These are phyloP conservation scores for Magnusiomyces suaveolens DNA, from an alignment of 1,139 yeast species.

Conservation along the genomic window DNA sequence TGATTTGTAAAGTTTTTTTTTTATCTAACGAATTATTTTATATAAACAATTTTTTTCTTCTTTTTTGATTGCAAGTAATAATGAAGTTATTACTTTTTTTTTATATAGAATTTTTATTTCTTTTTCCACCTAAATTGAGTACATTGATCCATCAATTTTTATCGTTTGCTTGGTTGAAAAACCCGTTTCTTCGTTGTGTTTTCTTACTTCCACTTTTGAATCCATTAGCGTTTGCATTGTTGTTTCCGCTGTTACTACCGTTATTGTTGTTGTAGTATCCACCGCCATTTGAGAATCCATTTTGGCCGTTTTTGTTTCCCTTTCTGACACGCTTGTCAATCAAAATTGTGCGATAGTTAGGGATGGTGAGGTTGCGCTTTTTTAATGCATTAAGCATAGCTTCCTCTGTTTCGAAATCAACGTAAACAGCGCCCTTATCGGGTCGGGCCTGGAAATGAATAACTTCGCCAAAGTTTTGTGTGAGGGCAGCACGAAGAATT, in stretches of 20 bases:
- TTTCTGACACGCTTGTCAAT: neutral
- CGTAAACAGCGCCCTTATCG: neutral
- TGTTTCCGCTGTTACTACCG: neutral
- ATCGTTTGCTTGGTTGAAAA: neutral
- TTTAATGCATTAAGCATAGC: neutral
- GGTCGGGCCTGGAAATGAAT: neutral
- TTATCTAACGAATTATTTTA: no score
- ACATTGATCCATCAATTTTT: neutral
- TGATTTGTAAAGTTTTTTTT: no score
- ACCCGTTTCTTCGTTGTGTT: neutral
- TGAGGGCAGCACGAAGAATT: neutral
- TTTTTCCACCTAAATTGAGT: neutral
- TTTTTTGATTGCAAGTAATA: no score
- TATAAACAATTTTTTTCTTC: no score
- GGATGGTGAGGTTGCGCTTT: neutral
- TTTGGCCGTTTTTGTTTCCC: neutral
- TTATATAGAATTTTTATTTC: no score
- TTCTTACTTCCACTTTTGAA: neutral
- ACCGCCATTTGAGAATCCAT: neutral
- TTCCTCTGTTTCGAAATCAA: neutral
- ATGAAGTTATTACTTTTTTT: neutral
- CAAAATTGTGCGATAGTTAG: neutral
- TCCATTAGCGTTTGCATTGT: neutral
- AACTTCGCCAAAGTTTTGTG: neutral
- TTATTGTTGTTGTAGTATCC: neutral